Conservation (phyloP, 129 eudicot genomes). For the carrot (Daucus carota) region DH1_v3.0 NC_030384.2:42702001-42702500, state of each 20-base stretch:
- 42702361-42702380: not conserved
- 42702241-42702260: constrained; percentile 76
- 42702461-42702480: constrained; percentile 61
- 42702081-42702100: constrained; percentile 71
- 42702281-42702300: constrained; percentile 90
- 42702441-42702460: constrained; percentile 98
- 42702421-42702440: constrained; percentile 95
- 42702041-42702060: constrained; percentile 55
- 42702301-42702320: constrained; percentile 70
- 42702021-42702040: constrained; percentile 65
- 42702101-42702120: constrained; percentile 71
- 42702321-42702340: not conserved
- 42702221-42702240: constrained; percentile 67
- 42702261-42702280: constrained; percentile 94
- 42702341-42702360: not conserved
- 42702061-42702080: constrained; percentile 51
- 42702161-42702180: not conserved
- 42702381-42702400: not conserved
- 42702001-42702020: constrained; percentile 77
- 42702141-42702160: not conserved
- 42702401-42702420: constrained; percentile 94
- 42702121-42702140: not conserved
- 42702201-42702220: constrained; percentile 93
- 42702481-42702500: not conserved
- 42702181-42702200: constrained; percentile 35